Base-by-base conservation (phyloP, 2,329 filamentous ascomycete genomes). In the Thermomyces lanuginosus region DNA sequence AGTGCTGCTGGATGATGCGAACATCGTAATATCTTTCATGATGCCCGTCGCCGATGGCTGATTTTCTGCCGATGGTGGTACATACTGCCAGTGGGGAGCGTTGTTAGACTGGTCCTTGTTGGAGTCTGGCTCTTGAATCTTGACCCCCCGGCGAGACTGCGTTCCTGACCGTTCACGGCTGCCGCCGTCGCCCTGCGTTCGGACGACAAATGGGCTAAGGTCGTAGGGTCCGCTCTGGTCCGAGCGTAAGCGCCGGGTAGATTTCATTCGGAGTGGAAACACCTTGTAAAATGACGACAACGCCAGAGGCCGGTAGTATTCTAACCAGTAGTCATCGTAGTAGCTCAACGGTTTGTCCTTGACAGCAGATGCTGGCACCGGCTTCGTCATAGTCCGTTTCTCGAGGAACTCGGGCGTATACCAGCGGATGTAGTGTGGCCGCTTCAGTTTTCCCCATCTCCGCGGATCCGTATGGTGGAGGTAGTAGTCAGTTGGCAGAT, bases 241-340 rank as follows among this genome's bases (percentile, higher is more conserved):
- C 2, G 72, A 69, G 31, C 76, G 76, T 32, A 84, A 66, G 34
- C 77, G 78, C 36, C 84, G 71, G 3, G 80, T 89, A 1, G 80
- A 84, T 45, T 86, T 92, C 67, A 95, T 80, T 46, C 80, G 83
- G 53, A 79, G 92, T 0, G 82, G 72, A 46, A 92, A 93, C 48
- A 93, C 78, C 47, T 93, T 98, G 8, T 75, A 68, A 38, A 95
- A 82, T 0, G 82, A 89, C 0, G 89, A 92, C 1, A 95, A 58
- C 0, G 79, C 80, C 5, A 80, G 66, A 0, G 89, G 89, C 8
- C 84, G 73, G 48, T 98, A 98, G 50, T 93, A 95, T 48, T 98
- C 89, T 5, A 89, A 63, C 89, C 89, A 98, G 52, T 92, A 98
- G 50, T 95, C 83, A 45, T 95, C 86, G 33, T 81, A 82, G 33